Conservation (phyloP, 139 green algal genomes). For the Deuterostichococcus epilithicus region DNA sequence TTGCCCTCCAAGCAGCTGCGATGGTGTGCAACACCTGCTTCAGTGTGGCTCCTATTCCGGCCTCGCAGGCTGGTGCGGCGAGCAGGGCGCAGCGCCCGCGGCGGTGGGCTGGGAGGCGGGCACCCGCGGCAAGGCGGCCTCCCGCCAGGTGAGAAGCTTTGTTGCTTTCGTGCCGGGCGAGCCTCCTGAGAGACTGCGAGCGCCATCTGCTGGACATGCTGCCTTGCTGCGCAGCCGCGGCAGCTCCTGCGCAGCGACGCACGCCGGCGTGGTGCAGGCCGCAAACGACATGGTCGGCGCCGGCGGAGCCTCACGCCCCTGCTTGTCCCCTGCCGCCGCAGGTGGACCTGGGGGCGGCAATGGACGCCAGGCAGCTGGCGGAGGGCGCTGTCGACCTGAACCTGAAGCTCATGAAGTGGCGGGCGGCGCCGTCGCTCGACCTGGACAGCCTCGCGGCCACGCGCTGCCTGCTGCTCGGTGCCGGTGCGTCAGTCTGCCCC, state of each 20-base stretch:
- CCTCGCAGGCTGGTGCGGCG: background rate
- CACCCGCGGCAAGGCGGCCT: conserved; percentile 46
- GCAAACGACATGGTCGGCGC: too few relatives aligned
- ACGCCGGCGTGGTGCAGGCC: too few relatives aligned
- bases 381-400: conserved; percentile 85
- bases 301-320: too few relatives aligned
- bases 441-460: conserved; percentile 44
- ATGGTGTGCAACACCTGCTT: background rate
- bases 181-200: too few relatives aligned
- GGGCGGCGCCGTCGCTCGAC: conserved; percentile 77
- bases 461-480: conserved; percentile 86
- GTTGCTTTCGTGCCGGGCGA: too few relatives aligned
- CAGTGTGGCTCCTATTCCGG: background rate
- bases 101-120: conserved; percentile 79
- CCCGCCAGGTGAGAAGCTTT: conserved; percentile 19
- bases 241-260: too few relatives aligned
- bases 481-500: conserved; percentile 45
- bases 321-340: too few relatives aligned
- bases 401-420: conserved; percentile 95
- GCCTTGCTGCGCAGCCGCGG: too few relatives aligned
- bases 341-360: conserved; percentile 53
- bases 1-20: background rate
- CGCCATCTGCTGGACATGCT: too few relatives aligned
- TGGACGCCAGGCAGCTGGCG: conserved; percentile 72
- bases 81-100: conserved; percentile 8